Base-by-base conservation (phyloP, 2,329 filamentous ascomycete genomes). In the Aspergillus thermomutatus region DNA sequence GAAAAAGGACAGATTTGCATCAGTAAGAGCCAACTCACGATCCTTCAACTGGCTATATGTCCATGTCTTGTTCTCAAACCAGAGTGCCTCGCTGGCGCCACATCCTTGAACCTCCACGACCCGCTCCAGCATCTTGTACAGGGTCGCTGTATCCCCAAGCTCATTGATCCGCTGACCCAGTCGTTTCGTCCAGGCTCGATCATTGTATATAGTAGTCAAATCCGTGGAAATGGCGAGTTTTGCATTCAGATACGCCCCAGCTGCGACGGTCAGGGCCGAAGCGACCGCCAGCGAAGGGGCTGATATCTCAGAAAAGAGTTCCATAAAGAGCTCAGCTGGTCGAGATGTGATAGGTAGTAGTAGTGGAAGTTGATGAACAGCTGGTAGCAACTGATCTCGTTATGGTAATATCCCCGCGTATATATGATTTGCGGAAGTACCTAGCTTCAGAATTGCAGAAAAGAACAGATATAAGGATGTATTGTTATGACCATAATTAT, bases 11-110 rank as follows among this genome's bases (percentile, higher is more conserved):
- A 26, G 2, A 6, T 25, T 19, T 14, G 14, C n/a, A n/a, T 4
- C 21, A 9, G 1, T 41, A 47, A 25, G 31, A n/a, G 1, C 10
- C 21, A 25, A 70, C 74, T 54, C 57, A 79, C 78, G 64, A 26
- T 71, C 72, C 58, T 77, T 78, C 41, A 80, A 54, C 55, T 80
- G 71, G 2, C 62, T 68, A 63, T 80, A 81, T 2, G 75, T 80
- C 78, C 77, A 80, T 3, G 69, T 75, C 58, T 73, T 76, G 2
- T 77, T 72, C 58, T 81, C 79, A 65, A 81, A 80, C 77, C 78
- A 81, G 9, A 81, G 62, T 3, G 75, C 75, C 47, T 80, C 76
- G 3, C 61, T 63, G 4, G 73, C 69, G 21, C 70, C 72, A 17
- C 71, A 66, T 3, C 70, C 70, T 31, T 78, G 69, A 0, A 74